Evolutionary conservation across 2,329 filamentous ascomycete species (phyloP).

Genomic region (Colletotrichum sp.): DNA sequence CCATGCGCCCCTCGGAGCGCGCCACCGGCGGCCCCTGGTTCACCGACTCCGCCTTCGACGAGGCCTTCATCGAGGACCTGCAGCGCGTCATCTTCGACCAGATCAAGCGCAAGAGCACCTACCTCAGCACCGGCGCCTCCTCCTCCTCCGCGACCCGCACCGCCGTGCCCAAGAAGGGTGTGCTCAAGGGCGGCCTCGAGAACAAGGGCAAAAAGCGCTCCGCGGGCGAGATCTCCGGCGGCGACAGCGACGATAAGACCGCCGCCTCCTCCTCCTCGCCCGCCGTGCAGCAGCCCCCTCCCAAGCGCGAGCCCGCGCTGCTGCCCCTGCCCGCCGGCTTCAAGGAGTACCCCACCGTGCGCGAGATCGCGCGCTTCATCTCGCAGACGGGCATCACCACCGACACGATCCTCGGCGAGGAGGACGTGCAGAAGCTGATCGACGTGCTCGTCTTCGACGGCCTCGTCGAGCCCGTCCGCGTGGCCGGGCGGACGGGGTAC

Average conservation of each 20-base stretch:
- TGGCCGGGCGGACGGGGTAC: constrained; percentile 56
- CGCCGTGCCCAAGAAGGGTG: constrained; percentile 60
- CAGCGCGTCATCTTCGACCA: constrained; percentile 75
- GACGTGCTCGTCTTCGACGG: constrained; percentile 91
- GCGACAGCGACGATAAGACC: constrained; percentile 27
- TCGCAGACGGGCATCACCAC: constrained; percentile 72
- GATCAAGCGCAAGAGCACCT: constrained; percentile 75
- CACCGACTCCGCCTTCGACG: constrained; percentile 87
- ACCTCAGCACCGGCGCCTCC: constrained; percentile 48
- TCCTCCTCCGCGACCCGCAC: constrained; percentile 34
- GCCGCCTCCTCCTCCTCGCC: constrained; percentile 26
- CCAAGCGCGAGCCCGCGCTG: constrained; percentile 41
- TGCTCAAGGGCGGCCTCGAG: constrained; percentile 52
- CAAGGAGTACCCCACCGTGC: constrained; percentile 79
- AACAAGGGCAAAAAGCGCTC: constrained; percentile 55
- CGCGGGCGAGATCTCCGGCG: constrained; percentile 49
- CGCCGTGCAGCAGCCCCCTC: constrained; percentile 25
- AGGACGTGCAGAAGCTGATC: constrained; percentile 83
- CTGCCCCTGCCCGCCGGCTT: constrained; percentile 70
- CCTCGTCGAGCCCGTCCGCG: constrained; percentile 71
- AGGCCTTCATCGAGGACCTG: constrained; percentile 82
- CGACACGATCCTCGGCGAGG: constrained; percentile 71
- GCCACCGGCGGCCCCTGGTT: constrained; percentile 96
- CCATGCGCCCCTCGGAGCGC: constrained; percentile 83
- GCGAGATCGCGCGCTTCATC: constrained; percentile 78